Base-by-base conservation (phyloP, 352 stramenopile genomes). In the Phytophthora constricta region DNA sequence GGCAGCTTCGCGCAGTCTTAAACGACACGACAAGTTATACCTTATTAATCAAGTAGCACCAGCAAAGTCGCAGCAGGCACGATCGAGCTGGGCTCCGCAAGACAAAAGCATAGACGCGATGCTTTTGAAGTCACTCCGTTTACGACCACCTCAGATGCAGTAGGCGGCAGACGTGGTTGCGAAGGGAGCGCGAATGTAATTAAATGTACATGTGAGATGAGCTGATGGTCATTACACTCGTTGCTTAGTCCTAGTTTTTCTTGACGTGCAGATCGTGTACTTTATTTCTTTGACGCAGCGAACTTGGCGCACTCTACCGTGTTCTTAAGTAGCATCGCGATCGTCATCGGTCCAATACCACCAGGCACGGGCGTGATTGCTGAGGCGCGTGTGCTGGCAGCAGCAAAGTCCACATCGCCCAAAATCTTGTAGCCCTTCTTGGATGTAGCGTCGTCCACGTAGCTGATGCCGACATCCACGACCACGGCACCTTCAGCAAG, bases 401-500 rank as follows among this genome's bases (percentile, higher is more conserved):
- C 89, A 13, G 87, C 86, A 80, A 97, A 99, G 78, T 99, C 83
- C 17, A 99, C 97, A 79, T 99, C 98, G 16, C 98, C 98, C 14
- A 99, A 82, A 52, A 99, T 92, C 61, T 93, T 92, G 82, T 99
- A 99, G 25, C 82, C 85, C 26, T 80, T 79, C 60, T 87, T 88
- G 58, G 58, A 69, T 5, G 54, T 72, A 16, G 80, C 68, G 56
- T 96, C 85, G 64, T 99, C 91, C 17, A 99, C 91, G 63, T 96
- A 98, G 80, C 99, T 99, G 73, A 99, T 99, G 17, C 98, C 98
- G 19, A 99, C 97, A 83, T 99, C 98, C 62, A 99, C 97, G 7
- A 99, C 97, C 17, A 99, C 94, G 20, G 92, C 95, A 45, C 97
- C 97, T 7, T 93, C 80, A 74, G 99, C 99, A 47, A 99, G 79